phyloP scores from a whole-genome alignment of 345 rosid genomes.

The Ricinus communis region DNA sequence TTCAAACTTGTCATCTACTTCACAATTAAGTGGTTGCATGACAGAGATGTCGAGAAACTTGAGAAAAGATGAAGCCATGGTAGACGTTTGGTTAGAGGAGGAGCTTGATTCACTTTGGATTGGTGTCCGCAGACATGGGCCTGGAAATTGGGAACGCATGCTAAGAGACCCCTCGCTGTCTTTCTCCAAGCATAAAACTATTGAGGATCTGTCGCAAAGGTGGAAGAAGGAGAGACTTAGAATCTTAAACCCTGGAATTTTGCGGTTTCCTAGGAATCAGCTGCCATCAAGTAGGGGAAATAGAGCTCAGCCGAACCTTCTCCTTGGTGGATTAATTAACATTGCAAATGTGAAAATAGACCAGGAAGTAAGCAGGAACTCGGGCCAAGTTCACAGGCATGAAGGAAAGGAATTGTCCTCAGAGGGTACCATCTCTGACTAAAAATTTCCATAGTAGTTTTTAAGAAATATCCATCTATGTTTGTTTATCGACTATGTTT shows the following conservation, averaged over 20 bases:
- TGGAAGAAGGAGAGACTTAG: constrained; percentile 17
- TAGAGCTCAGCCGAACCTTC: not conserved
- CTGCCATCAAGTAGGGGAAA: not conserved
- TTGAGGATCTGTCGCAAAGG: constrained; percentile 10
- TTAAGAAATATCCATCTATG: not conserved
- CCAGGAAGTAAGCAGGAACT: not conserved
- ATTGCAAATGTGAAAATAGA: not conserved
- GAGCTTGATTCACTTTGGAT: constrained; percentile 31
- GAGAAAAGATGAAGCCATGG: not conserved
- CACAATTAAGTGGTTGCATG: not conserved
- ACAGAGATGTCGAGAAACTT: not conserved
- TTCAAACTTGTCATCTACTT: not conserved
- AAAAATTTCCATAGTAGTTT: no score
- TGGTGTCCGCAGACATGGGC: constrained; percentile 24
- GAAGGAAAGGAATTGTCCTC: constrained; percentile 2
- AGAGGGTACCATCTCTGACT: not conserved
- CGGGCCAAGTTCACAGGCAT: not conserved
- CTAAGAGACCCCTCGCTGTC: constrained; percentile 11
- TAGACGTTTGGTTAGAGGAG: constrained; percentile 16
- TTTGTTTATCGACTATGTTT: not conserved
- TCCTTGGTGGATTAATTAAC: constrained; percentile 3
- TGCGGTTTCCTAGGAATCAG: not conserved
- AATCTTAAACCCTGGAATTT: constrained; percentile 5
- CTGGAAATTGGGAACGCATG: constrained; percentile 17
- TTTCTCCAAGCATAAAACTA: constrained; percentile 9